A percentile compares a stretch with the other conserved stretches of the same genome.
Evolutionary conservation across 2,329 filamentous ascomycete species (phyloP).

Genomic region (Huntiella omanensis): DNA sequence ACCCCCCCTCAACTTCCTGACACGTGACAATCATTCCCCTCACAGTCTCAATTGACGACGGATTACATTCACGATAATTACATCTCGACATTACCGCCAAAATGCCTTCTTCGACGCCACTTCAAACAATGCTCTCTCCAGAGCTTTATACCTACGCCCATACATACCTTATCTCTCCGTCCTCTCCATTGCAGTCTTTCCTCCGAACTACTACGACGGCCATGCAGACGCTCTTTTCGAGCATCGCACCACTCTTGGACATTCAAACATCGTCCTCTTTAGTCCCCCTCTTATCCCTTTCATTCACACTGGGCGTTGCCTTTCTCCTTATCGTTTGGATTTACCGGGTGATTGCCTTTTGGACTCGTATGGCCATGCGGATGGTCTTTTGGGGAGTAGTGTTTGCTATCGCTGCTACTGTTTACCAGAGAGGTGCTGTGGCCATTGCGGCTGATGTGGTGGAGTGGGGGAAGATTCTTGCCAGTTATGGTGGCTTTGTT

Average conservation of each 20-base stretch:
- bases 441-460: constrained; percentile 41
- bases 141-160: constrained; percentile 25
- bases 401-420: constrained; percentile 31
- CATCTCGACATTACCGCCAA: too few species aligned
- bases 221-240: constrained; percentile 13
- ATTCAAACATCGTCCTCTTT: constrained; percentile 20
- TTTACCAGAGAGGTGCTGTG: constrained; percentile 47
- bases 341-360: constrained; percentile 55
- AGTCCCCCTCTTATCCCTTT: constrained; percentile 18
- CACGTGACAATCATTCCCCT: too few species aligned
- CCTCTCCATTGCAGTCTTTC: constrained; percentile 24
- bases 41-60: too few species aligned
- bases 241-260: constrained; percentile 21
- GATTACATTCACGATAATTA: too few species aligned
- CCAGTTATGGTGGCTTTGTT: constrained; percentile 28
- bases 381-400: constrained; percentile 46
- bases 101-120: constrained; percentile 14
- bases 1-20: too few species aligned
- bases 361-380: constrained; percentile 47
- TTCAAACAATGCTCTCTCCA: constrained; percentile 26
- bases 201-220: constrained; percentile 19
- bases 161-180: constrained; percentile 28
- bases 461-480: constrained; percentile 24
- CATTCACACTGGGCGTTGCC: constrained; percentile 17
- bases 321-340: constrained; percentile 28